Evolutionary conservation across 495 filamentous ascomycete genomes (phyloP), one percentile per base, ranked within the genome.

Genomic region (Penicillium dipodomyicola): DNA sequence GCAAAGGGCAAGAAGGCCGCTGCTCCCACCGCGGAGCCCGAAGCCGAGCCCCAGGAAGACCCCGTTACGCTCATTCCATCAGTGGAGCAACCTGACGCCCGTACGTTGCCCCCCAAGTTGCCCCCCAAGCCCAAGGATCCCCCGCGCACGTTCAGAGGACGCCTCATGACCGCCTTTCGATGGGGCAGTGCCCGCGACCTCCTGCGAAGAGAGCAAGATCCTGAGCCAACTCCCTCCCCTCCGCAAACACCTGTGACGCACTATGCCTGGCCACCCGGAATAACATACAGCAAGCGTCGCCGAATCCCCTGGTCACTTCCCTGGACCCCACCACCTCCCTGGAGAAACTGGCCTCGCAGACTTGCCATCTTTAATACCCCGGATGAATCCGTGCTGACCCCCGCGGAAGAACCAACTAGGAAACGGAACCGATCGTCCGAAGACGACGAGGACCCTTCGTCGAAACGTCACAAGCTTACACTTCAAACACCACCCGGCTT

Each of bases 291-390:
- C 5, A 48, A 33, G 29, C 45, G 19, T 12, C 12, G 7, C 2
- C 45, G 29, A 29, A 48, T 48, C 11, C 45, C 45, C 45, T 48
- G 45, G 45, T 48, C 45, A 11, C 45, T 48, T 20, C 45, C 45
- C 27, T 48, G 45, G 45, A 6, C 45, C 8, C 45, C 45, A 10
- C 45, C 45, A 7, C 8, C 45, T 20, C n/a, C 27, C 29, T 30
- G 27, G 10, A 32, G 27, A 8, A 8, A 8, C n/a, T 48, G n/a
- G n/a, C 45, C 45, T 12, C 25, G n/a, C 45, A 48, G 7, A 48
- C 3, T 10, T n/a, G 8, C 27, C 6, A n/a, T n/a, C 43, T 9
- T 14, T 23, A 45, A 29, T 27, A 4, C 43, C 43, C 20, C 7
- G 29, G 49, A 37, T 35, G 49, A 51, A 51, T 8, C 49, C 23